These are phyloP conservation scores for Magnolia sinica DNA, from an alignment of 164 flowering plant species.

Conservation along the genomic window DNA sequence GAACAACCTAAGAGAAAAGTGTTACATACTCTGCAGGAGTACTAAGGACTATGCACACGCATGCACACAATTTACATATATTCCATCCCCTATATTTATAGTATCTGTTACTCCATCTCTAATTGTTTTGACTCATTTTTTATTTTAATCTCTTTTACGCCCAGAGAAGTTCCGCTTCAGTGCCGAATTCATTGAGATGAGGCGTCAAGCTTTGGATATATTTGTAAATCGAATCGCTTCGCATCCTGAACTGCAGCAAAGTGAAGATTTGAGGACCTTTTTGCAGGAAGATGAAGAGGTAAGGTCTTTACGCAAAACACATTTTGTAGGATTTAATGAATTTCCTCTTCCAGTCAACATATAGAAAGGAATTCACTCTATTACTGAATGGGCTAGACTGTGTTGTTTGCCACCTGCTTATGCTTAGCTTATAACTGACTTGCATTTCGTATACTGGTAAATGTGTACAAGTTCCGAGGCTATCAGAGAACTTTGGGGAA, in stretches of 20 bases:
- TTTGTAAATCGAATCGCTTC: slow-evolving; percentile 88
- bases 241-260: slow-evolving; percentile 81
- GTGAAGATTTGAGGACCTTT: slow-evolving; percentile 87
- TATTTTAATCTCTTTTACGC: slow-evolving; percentile 15
- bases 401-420: background rate
- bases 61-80: too few species aligned
- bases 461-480: too few species aligned
- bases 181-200: slow-evolving; percentile 97
- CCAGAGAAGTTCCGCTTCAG: slow-evolving; percentile 97
- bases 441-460: too few species aligned
- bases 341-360: too few species aligned
- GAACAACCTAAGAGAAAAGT: too few species aligned
- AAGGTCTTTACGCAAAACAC: slow-evolving; percentile 9
- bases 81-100: too few species aligned
- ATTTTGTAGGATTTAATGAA: background rate
- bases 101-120: background rate
- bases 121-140: background rate
- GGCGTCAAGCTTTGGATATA: slow-evolving; percentile 81
- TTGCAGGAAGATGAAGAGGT: slow-evolving; percentile 97
- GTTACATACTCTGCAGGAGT: too few species aligned
- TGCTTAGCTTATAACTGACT: background rate
- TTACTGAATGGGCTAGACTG: background rate
- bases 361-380: background rate
- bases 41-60: too few species aligned
- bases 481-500: too few species aligned